phyloP scores from a whole-genome alignment of 768 basidiomycete species.

The Suillus tomentosus region DNA sequence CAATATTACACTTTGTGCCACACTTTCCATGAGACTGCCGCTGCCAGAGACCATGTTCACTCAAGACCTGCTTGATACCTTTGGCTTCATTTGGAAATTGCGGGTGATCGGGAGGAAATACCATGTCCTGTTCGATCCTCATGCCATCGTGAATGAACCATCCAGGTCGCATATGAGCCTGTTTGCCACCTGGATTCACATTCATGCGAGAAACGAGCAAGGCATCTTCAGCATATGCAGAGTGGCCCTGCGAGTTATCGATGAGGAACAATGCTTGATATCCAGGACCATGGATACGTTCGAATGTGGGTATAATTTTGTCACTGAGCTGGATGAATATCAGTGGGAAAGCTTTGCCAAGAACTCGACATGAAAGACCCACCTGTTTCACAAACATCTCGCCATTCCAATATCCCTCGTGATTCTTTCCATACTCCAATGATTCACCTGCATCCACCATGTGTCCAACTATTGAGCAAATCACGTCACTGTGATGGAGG shows the following conservation, averaged over 20 bases:
- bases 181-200: neutral
- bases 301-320: too few species aligned
- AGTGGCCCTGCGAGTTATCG: too few species aligned
- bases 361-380: slow-evolving; percentile 17
- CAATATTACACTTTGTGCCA: neutral
- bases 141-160: neutral
- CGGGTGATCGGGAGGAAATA: neutral
- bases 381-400: slow-evolving; percentile 14
- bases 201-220: neutral
- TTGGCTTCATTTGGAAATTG: neutral
- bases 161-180: neutral
- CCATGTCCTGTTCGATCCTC: neutral
- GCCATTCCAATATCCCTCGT: slow-evolving; percentile 42
- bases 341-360: neutral
- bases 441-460: slow-evolving; percentile 33
- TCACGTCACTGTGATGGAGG: slow-evolving; percentile 39
- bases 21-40: neutral
- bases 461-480: slow-evolving; percentile 36
- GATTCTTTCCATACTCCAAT: slow-evolving; percentile 46
- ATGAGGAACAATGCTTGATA: too few species aligned
- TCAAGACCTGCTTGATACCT: neutral
- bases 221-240: neutral
- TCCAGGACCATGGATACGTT: too few species aligned
- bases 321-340: neutral
- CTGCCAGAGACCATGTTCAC: neutral